Evolutionary conservation across 2,329 filamentous ascomycete species (phyloP).

Genomic region (Xylariaceae sp.): DNA sequence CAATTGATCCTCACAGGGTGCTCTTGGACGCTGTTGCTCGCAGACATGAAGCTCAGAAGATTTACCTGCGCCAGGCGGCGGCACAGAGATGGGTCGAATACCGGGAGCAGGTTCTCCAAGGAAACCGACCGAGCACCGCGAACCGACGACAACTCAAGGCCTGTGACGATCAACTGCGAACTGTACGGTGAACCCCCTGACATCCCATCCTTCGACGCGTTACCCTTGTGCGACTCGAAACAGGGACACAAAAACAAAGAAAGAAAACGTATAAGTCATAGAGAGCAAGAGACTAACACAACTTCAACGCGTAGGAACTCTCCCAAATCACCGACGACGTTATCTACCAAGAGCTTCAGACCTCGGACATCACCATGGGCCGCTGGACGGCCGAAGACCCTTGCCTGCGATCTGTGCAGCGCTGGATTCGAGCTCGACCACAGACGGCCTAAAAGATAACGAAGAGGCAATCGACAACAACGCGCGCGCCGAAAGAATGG

Average conservation of each 20-base stretch:
- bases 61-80: conserved; percentile 55
- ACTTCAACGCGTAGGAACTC: conserved; percentile 43
- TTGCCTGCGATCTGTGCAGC: conserved; percentile 50
- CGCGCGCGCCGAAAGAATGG: background rate
- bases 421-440: conserved; percentile 50
- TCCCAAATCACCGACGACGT: conserved; percentile 53
- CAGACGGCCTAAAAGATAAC: conserved; percentile 24
- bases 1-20: conserved; percentile 37
- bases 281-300: background rate
- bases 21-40: conserved; percentile 56
- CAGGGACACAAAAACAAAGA: background rate
- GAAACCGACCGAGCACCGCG: conserved; percentile 43
- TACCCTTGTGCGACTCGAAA: background rate
- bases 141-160: conserved; percentile 46
- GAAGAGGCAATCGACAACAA: background rate
- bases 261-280: background rate
- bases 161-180: conserved; percentile 53
- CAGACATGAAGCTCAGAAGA: conserved; percentile 60
- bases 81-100: conserved; percentile 55
- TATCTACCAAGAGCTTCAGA: conserved; percentile 51
- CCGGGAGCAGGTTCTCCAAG: conserved; percentile 49
- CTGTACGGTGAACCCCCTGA: conserved; percentile 38
- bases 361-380: conserved; percentile 49
- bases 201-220: background rate
- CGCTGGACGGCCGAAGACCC: conserved; percentile 62